A percentile compares a stretch with the other conserved stretches of the same genome.
Conservation (phyloP, 352 stramenopile species). For the Globisporangium cystogenes region DNA sequence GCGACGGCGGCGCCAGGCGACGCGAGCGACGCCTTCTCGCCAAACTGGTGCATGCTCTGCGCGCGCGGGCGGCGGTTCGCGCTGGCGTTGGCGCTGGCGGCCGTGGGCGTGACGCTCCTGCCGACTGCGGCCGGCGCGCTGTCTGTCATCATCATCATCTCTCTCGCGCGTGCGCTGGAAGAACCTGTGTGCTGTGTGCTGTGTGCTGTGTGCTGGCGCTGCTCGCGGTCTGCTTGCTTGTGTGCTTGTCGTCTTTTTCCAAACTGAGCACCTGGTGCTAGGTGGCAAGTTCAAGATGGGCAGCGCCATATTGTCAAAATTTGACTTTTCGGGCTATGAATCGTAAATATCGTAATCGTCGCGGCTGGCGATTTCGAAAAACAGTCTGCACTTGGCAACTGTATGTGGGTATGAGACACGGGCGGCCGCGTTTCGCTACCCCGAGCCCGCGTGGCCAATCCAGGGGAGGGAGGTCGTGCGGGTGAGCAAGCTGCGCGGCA, state of each 20-base stretch:
- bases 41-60: slow-evolving; percentile 49
- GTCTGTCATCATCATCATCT: slow-evolving; percentile 15
- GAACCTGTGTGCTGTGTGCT: neutral
- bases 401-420: neutral
- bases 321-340: neutral
- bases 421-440: neutral
- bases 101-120: slow-evolving; percentile 9
- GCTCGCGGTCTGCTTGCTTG: slow-evolving; percentile 4
- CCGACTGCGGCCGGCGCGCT: neutral
- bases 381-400: neutral
- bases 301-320: neutral
- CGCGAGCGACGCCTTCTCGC: slow-evolving; percentile 7
- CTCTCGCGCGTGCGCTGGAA: neutral
- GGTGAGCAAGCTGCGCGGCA: neutral
- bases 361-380: neutral
- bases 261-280: slow-evolving; percentile 30
- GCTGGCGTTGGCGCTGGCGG: slow-evolving; percentile 4
- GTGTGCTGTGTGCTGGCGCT: neutral
- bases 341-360: neutral
- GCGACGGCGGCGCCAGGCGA: neutral
- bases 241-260: slow-evolving; percentile 46
- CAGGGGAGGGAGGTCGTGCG: neutral
- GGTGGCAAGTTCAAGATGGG: slow-evolving; percentile 27
- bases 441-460: neutral
- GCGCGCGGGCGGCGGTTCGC: slow-evolving; percentile 33